Evolutionary conservation across 2,329 filamentous ascomycete species (phyloP).

Genomic region (Verticillium klebahnii): DNA sequence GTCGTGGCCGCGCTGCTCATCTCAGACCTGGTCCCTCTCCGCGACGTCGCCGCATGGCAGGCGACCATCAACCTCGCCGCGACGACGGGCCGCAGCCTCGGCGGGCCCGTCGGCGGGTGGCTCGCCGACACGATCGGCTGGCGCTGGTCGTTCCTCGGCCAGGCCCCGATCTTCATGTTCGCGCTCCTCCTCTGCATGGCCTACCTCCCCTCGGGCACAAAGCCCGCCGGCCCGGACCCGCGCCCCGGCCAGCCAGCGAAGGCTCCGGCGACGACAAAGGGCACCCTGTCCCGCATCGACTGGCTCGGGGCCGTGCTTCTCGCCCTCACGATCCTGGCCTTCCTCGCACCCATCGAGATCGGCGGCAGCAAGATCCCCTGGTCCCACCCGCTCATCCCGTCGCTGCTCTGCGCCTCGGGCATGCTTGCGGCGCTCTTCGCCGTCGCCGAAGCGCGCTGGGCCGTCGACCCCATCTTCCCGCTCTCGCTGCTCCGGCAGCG

Average conservation of each 20-base stretch:
- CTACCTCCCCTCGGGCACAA: constrained; percentile 38
- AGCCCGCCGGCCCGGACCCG: neutral
- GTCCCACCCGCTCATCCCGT: constrained; percentile 27
- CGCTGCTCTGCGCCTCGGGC: constrained; percentile 22
- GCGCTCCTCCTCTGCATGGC: constrained; percentile 48
- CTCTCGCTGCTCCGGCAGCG: constrained; percentile 46
- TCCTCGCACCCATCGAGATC: constrained; percentile 34
- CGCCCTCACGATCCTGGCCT: constrained; percentile 40
- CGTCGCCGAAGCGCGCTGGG: constrained; percentile 22
- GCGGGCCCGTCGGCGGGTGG: constrained; percentile 53
- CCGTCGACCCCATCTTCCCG: constrained; percentile 53
- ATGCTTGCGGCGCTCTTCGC: constrained; percentile 27
- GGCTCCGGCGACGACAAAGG: constrained; percentile 14
- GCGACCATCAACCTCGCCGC: constrained; percentile 48
- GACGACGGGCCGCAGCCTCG: constrained; percentile 45
- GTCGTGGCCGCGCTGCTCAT: constrained; percentile 47
- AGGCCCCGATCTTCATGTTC: constrained; percentile 52
- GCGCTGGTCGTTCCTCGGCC: constrained; percentile 62
- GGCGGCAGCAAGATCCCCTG: constrained; percentile 32
- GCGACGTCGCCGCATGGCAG: constrained; percentile 49
- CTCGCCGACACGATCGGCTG: constrained; percentile 62
- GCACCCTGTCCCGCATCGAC: constrained; percentile 42
- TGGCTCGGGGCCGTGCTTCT: constrained; percentile 52
- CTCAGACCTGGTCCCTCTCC: constrained; percentile 45
- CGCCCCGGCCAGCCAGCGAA: neutral